Percentiles rank a stretch among this genome's conserved stretches.
phyloP scores from a whole-genome alignment of 2,329 filamentous ascomycete species.

The Bipolaris victoriae region DNA sequence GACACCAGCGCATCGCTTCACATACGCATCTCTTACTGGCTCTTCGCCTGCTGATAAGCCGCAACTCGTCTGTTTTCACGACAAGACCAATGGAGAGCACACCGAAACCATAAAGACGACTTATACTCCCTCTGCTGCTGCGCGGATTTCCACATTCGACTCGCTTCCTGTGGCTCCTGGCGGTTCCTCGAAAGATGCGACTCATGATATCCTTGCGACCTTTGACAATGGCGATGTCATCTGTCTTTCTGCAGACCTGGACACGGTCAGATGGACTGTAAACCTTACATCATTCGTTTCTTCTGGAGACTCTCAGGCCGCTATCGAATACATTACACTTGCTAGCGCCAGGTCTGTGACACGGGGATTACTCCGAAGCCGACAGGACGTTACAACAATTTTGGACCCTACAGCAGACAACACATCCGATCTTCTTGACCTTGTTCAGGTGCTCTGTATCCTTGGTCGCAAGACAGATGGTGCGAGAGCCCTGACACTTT shows the following conservation, averaged over 20 bases:
- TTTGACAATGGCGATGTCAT: conserved; percentile 66
- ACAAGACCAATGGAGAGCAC: conserved; percentile 51
- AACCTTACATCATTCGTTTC: conserved; percentile 25
- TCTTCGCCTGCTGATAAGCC: conserved; percentile 55
- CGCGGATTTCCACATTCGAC: conserved; percentile 40
- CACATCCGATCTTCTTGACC: conserved; percentile 41
- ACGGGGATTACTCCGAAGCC: conserved; percentile 53
- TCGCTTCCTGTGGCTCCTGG: conserved; percentile 35
- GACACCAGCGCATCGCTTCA: conserved; percentile 58
- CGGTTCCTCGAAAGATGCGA: conserved; percentile 21
- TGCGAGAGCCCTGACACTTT: conserved; percentile 31
- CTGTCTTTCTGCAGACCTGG: conserved; percentile 64
- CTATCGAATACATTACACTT: conserved; percentile 44
- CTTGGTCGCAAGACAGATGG: conserved; percentile 31
- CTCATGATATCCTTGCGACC: conserved; percentile 61
- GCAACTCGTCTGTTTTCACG: conserved; percentile 62
- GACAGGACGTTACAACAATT: conserved; percentile 53
- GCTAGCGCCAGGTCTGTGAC: conserved; percentile 50
- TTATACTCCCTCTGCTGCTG: conserved; percentile 35
- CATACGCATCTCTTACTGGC: conserved; percentile 60
- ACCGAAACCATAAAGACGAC: conserved; percentile 43
- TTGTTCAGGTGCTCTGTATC: conserved; percentile 45
- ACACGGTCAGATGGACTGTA: conserved; percentile 41
- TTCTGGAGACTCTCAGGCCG: conserved; percentile 23
- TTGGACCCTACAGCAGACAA: conserved; percentile 40